These are phyloP conservation scores for Tolypocladium tropicale DNA, from an alignment of 2,329 filamentous ascomycete genomes.

Conservation along the genomic window DNA sequence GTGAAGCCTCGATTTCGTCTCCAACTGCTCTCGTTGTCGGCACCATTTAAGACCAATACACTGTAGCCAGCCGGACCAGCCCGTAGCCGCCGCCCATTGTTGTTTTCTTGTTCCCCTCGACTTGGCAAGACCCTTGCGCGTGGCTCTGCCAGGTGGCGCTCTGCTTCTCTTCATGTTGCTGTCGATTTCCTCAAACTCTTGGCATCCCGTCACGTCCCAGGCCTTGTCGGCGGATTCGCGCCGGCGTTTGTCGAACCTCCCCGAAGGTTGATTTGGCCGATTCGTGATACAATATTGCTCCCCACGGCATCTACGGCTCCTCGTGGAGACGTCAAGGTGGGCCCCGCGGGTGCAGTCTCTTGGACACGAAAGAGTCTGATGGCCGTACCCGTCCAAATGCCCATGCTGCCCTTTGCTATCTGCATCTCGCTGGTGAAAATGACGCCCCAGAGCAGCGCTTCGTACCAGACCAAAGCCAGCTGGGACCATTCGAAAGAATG, in stretches of 20 bases:
- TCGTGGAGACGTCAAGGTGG: conserved; percentile 71
- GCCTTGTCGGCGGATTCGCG: conserved; percentile 5
- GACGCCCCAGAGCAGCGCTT: conserved; percentile 87
- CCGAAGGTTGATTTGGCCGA: conserved; percentile 69
- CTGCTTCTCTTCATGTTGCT: neutral
- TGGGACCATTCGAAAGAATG: conserved; percentile 94
- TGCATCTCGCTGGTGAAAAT: conserved; percentile 88
- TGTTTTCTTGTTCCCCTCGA: neutral
- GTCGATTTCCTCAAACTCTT: neutral
- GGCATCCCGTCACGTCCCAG: neutral
- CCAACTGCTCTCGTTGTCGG: neutral
- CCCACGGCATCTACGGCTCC: conserved; percentile 91
- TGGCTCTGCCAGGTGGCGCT: neutral
- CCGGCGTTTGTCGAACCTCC: conserved; percentile 24
- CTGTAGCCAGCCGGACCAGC: neutral
- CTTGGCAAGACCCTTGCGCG: neutral
- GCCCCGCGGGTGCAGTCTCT: conserved; percentile 69
- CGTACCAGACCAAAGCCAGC: conserved; percentile 87
- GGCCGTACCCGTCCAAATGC: conserved; percentile 85
- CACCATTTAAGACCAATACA: neutral
- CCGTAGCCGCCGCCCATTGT: too few relatives aligned
- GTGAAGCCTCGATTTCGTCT: neutral
- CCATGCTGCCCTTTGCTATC: conserved; percentile 74
- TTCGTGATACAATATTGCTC: conserved; percentile 76
- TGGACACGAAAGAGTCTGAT: conserved; percentile 87